Percentiles rank a stretch among this genome's conserved stretches.
These are phyloP conservation scores for Phytophthora pistaciae DNA, from an alignment of 352 stramenopile species.

Conservation along the genomic window DNA sequence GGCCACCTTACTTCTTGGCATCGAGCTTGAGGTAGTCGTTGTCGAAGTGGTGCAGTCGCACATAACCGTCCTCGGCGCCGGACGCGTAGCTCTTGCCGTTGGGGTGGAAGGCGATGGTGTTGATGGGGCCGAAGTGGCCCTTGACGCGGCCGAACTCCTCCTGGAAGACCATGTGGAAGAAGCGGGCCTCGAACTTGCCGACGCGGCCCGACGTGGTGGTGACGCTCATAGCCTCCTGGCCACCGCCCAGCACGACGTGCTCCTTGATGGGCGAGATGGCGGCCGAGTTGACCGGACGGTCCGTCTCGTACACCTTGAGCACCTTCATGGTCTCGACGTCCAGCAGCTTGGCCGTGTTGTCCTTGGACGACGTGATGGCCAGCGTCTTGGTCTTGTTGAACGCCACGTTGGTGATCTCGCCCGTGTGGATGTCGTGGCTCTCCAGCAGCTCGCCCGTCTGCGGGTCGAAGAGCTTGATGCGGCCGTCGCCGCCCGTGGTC, in stretches of 20 bases:
- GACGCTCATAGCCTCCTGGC: conserved; percentile 99
- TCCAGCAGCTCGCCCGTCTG: conserved; percentile 71
- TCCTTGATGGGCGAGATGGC: conserved; percentile 97
- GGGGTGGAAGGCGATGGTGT: conserved; percentile 98
- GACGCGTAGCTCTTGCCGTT: conserved; percentile 99
- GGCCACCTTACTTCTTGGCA: conserved; percentile 28
- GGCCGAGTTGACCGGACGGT: conserved; percentile 98
- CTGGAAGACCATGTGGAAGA: conserved; percentile 99
- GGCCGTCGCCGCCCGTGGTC: conserved; percentile 85
- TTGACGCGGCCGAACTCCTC: conserved; percentile 99
- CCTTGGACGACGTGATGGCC: conserved; percentile 97
- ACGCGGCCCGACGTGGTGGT: conserved; percentile 95
- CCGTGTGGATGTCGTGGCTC: conserved; percentile 93
- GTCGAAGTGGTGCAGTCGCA: conserved; percentile 98
- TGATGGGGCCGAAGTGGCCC: conserved; percentile 99
- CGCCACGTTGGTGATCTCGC: conserved; percentile 96
- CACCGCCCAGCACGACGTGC: conserved; percentile 97
- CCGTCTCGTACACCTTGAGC: conserved; percentile 98
- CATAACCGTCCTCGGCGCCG: conserved; percentile 98
- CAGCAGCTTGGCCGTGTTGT: conserved; percentile 98
- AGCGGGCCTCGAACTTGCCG: conserved; percentile 96
- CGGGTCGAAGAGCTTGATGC: conserved; percentile 85
- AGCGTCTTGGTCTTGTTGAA: conserved; percentile 98
- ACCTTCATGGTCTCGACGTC: conserved; percentile 96
- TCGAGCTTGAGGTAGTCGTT: conserved; percentile 95